A percentile compares a stretch with the other conserved stretches of the same genome.
phyloP scores from a whole-genome alignment of 192 early-diverging fungal species.

The Coemansia umbellata region DNA sequence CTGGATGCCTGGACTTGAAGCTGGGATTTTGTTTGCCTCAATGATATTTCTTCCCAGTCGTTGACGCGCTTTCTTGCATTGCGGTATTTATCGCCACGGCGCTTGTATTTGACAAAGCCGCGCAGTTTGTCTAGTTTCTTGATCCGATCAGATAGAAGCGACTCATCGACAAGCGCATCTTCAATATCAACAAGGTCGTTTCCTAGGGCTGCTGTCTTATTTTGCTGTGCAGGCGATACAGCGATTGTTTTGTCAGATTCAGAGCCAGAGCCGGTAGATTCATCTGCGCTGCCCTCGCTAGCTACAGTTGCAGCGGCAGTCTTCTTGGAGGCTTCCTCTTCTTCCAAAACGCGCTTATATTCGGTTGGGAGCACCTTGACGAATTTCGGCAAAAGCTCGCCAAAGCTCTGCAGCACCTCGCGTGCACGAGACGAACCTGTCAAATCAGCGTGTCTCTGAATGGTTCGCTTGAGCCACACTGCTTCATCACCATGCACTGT shows the following conservation, averaged over 20 bases:
- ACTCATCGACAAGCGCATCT: constrained; percentile 80
- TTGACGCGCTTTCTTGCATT: constrained; percentile 71
- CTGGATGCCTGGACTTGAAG: constrained; percentile 92
- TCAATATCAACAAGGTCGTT: constrained; percentile 80
- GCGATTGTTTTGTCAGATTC: constrained; percentile 33
- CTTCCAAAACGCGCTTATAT: constrained; percentile 77
- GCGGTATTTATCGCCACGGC: constrained; percentile 84
- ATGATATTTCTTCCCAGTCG: constrained; percentile 95
- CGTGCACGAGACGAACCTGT: constrained; percentile 81
- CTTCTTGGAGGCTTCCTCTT: constrained; percentile 48
- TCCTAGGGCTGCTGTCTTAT: constrained; percentile 51
- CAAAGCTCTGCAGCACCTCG: constrained; percentile 66
- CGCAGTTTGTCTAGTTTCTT: constrained; percentile 87
- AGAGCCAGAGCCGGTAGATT: constrained; percentile 1
- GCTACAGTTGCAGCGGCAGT: not conserved
- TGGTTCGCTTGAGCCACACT: constrained; percentile 65
- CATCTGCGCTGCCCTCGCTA: not conserved
- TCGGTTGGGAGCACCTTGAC: constrained; percentile 94
- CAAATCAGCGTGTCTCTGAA: constrained; percentile 75
- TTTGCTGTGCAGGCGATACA: constrained; percentile 15
- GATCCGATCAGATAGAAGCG: constrained; percentile 62
- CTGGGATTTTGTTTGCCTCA: constrained; percentile 74
- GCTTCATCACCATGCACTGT: constrained; percentile 75
- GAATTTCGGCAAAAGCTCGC: constrained; percentile 68
- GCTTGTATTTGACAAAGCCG: constrained; percentile 94